Conservation (phyloP, 345 rosid species). For the Gossypium longicalyx region DNA sequence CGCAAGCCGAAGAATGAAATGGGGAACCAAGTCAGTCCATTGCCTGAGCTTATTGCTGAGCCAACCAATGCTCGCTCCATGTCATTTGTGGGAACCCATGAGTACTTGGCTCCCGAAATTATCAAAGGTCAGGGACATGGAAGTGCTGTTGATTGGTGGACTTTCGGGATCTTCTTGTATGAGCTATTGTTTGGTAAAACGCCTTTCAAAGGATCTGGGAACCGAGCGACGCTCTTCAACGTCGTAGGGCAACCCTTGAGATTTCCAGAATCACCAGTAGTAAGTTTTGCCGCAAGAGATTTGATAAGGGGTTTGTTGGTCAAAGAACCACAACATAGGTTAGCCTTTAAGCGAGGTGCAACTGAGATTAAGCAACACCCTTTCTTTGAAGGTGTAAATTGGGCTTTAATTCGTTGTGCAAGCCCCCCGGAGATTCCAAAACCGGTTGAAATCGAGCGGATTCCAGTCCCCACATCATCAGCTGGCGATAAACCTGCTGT, state of each 20-base stretch:
- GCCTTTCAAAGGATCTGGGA: slow-evolving; percentile 82
- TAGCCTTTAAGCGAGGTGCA: slow-evolving; percentile 77
- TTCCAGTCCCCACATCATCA: slow-evolving; percentile 36
- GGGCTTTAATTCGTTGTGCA: slow-evolving; percentile 79
- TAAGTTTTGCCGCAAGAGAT: slow-evolving; percentile 71
- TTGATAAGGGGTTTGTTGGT: slow-evolving; percentile 76
- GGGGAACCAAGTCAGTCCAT: slow-evolving; percentile 62
- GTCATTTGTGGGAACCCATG: slow-evolving; percentile 91
- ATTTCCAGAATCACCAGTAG: slow-evolving; percentile 69
- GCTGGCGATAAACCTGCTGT: slow-evolving; percentile 38
- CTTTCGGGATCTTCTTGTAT: slow-evolving; percentile 72
- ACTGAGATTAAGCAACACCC: slow-evolving; percentile 79
- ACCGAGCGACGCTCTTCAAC: slow-evolving; percentile 74
- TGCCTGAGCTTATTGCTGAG: slow-evolving; percentile 88
- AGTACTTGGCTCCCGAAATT: slow-evolving; percentile 84
- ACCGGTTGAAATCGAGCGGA: slow-evolving; percentile 54
- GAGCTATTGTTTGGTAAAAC: slow-evolving; percentile 80
- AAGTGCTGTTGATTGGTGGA: slow-evolving; percentile 93
- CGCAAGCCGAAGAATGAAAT: slow-evolving; percentile 44
- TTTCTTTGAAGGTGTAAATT: slow-evolving; percentile 83
- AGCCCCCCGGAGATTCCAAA: slow-evolving; percentile 80
- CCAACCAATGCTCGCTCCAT: slow-evolving; percentile 88
- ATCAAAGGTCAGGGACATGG: slow-evolving; percentile 89
- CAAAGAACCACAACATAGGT: slow-evolving; percentile 71
- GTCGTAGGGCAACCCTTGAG: slow-evolving; percentile 74